phyloP scores from a whole-genome alignment of 306 rosid genomes.

The Cercis canadensis region DNA sequence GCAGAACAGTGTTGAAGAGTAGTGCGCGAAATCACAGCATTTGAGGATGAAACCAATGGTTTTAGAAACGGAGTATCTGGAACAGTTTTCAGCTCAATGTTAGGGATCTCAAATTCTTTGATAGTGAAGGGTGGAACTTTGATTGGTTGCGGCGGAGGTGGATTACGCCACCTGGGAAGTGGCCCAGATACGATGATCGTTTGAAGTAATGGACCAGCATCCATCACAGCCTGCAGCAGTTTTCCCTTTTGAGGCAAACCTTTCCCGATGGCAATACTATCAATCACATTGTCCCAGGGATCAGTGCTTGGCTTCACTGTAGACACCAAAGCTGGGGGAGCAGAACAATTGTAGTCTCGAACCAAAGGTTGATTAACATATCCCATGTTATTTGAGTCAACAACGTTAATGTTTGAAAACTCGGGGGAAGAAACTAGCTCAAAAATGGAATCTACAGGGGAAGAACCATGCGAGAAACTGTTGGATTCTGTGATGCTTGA shows the following conservation, averaged over 20 bases:
- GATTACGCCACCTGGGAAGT: slow-evolving; percentile 76
- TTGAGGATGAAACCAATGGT: neutral
- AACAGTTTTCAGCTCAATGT: neutral
- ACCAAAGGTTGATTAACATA: slow-evolving; percentile 43
- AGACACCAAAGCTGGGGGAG: slow-evolving; percentile 32
- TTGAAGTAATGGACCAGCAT: slow-evolving; percentile 75
- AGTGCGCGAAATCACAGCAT: slow-evolving; percentile 19
- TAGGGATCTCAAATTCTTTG: slow-evolving; percentile 37
- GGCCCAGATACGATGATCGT: slow-evolving; percentile 68
- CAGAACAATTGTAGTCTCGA: slow-evolving; percentile 30
- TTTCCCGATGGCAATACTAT: slow-evolving; percentile 47
- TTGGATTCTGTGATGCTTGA: slow-evolving; percentile 64
- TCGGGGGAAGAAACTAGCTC: slow-evolving; percentile 70
- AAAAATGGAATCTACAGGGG: slow-evolving; percentile 69
- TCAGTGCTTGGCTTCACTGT: slow-evolving; percentile 42
- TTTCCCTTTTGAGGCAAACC: slow-evolving; percentile 68
- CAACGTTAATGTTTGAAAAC: slow-evolving; percentile 60
- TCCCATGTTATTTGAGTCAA: slow-evolving; percentile 50
- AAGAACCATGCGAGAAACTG: slow-evolving; percentile 63
- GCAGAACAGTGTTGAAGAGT: slow-evolving; percentile 62
- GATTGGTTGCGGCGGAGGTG: slow-evolving; percentile 66
- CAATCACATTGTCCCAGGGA: slow-evolving; percentile 49
- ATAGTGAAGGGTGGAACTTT: slow-evolving; percentile 56
- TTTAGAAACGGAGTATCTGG: slow-evolving; percentile 2
- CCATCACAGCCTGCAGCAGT: slow-evolving; percentile 63